Percentiles rank a stretch among this genome's conserved stretches.
Conservation (phyloP, 202 grass and related monocot species). For the Tripidium arundinaceum region DNA sequence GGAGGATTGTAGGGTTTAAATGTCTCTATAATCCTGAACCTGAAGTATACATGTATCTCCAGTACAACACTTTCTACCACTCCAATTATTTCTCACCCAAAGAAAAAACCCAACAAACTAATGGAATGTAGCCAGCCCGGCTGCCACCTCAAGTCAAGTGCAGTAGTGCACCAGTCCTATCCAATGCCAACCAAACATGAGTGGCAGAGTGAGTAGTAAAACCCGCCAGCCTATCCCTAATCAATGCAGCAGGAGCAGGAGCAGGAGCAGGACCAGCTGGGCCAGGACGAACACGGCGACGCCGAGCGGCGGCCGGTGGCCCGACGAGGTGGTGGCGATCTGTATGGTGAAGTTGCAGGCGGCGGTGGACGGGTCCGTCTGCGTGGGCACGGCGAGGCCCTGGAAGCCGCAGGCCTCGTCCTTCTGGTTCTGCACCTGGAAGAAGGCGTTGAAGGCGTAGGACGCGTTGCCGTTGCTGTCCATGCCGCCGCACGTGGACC, state of each 20-base stretch:
- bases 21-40: neutral
- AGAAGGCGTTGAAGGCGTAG: constrained; percentile 5
- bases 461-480: constrained; percentile 43
- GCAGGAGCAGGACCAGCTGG: constrained; percentile 8
- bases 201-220: no score
- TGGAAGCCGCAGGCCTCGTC: no score
- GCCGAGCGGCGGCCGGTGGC: neutral
- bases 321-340: constrained; percentile 21
- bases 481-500: constrained; percentile 53
- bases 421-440: no score
- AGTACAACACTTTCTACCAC: neutral
- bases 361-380: no score
- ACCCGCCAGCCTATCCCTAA: neutral
- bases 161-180: neutral
- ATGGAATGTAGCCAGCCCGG: neutral
- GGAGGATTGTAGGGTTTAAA: no score
- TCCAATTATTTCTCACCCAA: neutral
- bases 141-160: neutral
- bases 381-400: no score
- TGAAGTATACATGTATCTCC: constrained; percentile 3
- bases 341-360: no score
- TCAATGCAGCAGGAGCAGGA: no score
- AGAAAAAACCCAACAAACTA: constrained; percentile 9
- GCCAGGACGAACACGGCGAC: neutral
- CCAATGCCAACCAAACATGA: neutral